Base-by-base conservation (phyloP, 805 yeast genomes). In the Candida rishiriensis region DNA sequence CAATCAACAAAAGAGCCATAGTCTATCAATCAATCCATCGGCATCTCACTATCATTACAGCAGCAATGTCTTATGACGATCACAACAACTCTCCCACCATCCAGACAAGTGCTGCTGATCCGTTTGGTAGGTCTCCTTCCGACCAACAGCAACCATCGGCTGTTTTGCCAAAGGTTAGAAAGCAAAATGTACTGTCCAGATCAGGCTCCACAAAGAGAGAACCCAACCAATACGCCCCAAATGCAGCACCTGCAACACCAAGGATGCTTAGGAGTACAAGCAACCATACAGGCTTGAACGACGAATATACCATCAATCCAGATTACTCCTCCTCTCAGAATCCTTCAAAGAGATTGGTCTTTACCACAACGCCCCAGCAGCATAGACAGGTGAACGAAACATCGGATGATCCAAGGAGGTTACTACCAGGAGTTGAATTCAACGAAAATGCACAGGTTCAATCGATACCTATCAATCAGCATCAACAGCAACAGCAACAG, bases 261-360 rank as follows among this genome's bases (percentile, higher is more conserved):
- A 65, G 87, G 52, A 82, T 82, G 87, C 63, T 81, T 39, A 70
- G 85, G 52, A 78, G 77, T 54, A 75, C 76, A 3, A 73, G 79
- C 36, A 51, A 58, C 53, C 41, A 66, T 39, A 46, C 47, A 6
- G 48, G 50, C 34, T 31, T 60, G 15, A 26, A 48, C 9, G 65
- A 60, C 32, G 64, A 59, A 18, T 53, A 54, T 37, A 34, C 53
- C 9, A 45, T 54, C 37, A 54, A 51, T 40, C 53, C 55, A 1
- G 57, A 56, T 18, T 53, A 45, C 35, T 21, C 26, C n/a, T 29
- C 39, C 10, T 43, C 47, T 31, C 53, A 53, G 39, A 51, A 51
- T 29, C 49, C 57, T 7, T 47, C 60, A 3, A 56, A 52, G 17
- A 50, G 52, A 39, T 38, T 46, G 11, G 40, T 50, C 9, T 43